Percentiles rank a stretch among this genome's conserved stretches.
Evolutionary conservation across 306 rosid genomes (phyloP).

Genomic region (Quercus glauca): DNA sequence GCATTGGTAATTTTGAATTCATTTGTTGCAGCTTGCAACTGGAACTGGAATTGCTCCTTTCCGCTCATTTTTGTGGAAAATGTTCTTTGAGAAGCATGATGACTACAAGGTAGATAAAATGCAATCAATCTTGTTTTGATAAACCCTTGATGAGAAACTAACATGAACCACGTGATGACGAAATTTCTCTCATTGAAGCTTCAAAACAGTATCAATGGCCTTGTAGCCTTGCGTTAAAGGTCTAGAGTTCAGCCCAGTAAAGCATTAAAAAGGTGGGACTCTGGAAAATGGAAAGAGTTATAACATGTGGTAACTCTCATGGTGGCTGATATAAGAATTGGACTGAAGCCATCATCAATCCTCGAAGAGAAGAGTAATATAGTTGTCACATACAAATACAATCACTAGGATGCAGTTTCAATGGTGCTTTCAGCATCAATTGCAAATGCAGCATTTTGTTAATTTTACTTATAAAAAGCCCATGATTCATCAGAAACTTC

Average conservation of each 20-base stretch:
- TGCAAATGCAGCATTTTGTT: background rate
- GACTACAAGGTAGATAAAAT: conserved; percentile 67
- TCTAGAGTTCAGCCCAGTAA: background rate
- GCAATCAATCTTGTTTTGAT: background rate
- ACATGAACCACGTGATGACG: background rate
- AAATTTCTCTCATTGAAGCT: background rate
- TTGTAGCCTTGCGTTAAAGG: background rate
- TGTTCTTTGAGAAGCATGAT: conserved; percentile 91
- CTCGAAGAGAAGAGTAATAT: too few relatives aligned
- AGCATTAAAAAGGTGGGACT: background rate
- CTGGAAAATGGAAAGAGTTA: background rate
- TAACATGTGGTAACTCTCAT: background rate
- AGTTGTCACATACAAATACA: background rate
- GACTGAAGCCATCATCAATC: background rate
- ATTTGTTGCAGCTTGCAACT: conserved; percentile 69
- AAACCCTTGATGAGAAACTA: background rate
- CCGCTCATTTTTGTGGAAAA: conserved; percentile 92
- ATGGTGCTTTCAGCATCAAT: background rate
- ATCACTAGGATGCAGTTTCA: background rate
- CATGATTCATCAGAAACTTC: background rate
- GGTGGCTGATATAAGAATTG: background rate
- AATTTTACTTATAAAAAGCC: background rate
- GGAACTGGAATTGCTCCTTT: conserved; percentile 99
- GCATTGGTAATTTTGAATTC: conserved; percentile 12
- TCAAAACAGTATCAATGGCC: background rate